These are phyloP conservation scores for Omphalea diandra DNA, from an alignment of 441 rosid species.

Conservation along the genomic window DNA sequence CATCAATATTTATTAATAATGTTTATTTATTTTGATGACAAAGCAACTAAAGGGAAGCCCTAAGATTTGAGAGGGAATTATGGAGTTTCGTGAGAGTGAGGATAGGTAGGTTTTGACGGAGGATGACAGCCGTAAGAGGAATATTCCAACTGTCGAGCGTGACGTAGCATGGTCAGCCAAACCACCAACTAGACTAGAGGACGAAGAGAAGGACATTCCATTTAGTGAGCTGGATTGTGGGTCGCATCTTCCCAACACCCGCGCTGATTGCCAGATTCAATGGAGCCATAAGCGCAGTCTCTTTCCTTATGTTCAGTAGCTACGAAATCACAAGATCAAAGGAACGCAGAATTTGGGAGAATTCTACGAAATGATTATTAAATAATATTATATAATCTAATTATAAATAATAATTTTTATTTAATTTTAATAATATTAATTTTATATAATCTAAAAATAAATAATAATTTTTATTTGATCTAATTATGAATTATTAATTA, in stretches of 20 bases:
- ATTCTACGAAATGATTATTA: too few species aligned
- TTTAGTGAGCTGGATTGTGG: conserved; percentile 20
- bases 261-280: conserved; percentile 11
- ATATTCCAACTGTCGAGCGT: conserved; percentile 26
- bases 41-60: not conserved
- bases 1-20: too few species aligned
- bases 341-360: too few species aligned
- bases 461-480: too few species aligned
- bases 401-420: too few species aligned
- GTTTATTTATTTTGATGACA: not conserved
- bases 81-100: not conserved
- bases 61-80: not conserved
- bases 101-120: too few species aligned
- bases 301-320: not conserved
- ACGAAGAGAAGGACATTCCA: conserved; percentile 31
- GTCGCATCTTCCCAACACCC: too few species aligned
- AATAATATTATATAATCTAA: too few species aligned
- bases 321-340: not conserved
- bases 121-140: conserved; percentile 11
- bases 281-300: conserved; percentile 17
- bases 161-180: conserved; percentile 30
- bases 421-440: too few species aligned
- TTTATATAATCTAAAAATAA: too few species aligned
- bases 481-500: too few species aligned
- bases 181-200: conserved; percentile 34